Base-by-base conservation (phyloP, 2,329 filamentous ascomycete genomes). In the Celoporthe dispersa region DNA sequence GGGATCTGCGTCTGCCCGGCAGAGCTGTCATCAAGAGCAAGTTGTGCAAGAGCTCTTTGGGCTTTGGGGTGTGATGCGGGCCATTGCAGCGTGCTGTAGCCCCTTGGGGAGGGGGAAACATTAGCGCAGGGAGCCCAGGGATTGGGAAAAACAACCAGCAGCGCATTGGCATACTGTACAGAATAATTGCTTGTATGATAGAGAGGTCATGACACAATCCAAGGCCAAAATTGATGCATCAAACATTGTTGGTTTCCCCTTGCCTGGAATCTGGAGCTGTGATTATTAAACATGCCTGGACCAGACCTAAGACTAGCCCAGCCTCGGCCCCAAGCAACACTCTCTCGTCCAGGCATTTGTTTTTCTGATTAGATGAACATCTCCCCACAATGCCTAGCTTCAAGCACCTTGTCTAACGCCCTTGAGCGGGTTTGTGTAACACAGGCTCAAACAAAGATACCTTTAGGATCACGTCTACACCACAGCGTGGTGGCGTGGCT, bases 71-170 rank as follows among this genome's bases (percentile, higher is more conserved):
- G 14, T 53, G 25, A 12, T 62, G 28, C 28, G 66, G 25, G 31
- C 37, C 22, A 35, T 70, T 35, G 31, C 16, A 60, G 41, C 57
- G n/a, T 66, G 44, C 41, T 68, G 61, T 7, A 61, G 33, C n/a
- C 60, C 28, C 8, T 66, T 22, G 12, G 62, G 44, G 48, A 60
- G 12, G 9, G 7, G 9, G 16, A 7, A 55, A 14, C 60, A 59
- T 33, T 39, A 69, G 68, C 68, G 68, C n/a, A 33, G 57, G 64
- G 44, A 57, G 48, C 25, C 28, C 31, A 28, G 35, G 33, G 37
- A 44, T 62, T 59, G 19, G 53, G 22, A 14, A n/a, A 44, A 33
- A 14, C n/a, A 28, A 16, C 19, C 19, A 66, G 19, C 31, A 66
- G 64, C 64, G 22, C 41, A 14, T 57, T 37, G 22, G 8, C n/a